Percentiles rank a stretch among this genome's conserved stretches.
Conservation (phyloP, 805 yeast species). For the Blastobotrys chiropterorum region DNA sequence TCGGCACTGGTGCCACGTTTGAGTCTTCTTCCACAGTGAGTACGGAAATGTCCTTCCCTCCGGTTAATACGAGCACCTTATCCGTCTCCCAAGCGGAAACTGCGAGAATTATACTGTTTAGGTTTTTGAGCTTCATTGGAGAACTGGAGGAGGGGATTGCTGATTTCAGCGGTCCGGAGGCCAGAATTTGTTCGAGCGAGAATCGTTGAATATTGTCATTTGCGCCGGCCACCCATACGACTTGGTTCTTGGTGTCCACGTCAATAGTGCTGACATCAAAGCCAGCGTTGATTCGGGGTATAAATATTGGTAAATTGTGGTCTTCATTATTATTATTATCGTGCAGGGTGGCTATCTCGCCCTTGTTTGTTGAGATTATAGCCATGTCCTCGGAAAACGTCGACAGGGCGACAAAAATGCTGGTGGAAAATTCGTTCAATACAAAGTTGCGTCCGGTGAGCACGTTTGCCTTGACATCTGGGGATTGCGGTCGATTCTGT, state of each 20-base stretch:
- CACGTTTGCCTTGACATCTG: conserved; percentile 18
- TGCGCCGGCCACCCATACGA: conserved; percentile 1
- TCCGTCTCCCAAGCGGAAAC: not conserved
- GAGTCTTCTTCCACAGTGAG: not conserved
- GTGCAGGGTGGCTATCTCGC: conserved; percentile 22
- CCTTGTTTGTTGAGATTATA: conserved; percentile 23
- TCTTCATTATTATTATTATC: conserved; percentile 5
- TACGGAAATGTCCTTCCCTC: conserved; percentile 2
- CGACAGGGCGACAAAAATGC: conserved; percentile 42
- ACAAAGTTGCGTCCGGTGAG: conserved; percentile 57
- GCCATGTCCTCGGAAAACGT: conserved; percentile 29
- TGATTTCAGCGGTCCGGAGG: conserved; percentile 1
- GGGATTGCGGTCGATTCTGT: conserved; percentile 10
- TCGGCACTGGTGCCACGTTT: not conserved
- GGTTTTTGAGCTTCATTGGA: not conserved
- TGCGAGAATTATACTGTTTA: not conserved
- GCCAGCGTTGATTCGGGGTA: conserved; percentile 7
- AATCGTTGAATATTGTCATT: not conserved
- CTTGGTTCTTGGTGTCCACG: not conserved
- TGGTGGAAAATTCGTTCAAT: conserved; percentile 43
- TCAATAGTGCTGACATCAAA: not conserved
- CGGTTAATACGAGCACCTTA: conserved; percentile 1
- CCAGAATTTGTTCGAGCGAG: not conserved
- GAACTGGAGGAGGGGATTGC: not conserved
- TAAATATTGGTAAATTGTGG: conserved; percentile 8